Percentiles rank a stretch among this genome's conserved stretches.
Evolutionary conservation across 2,329 filamentous ascomycete genomes (phyloP).

Genomic region (Mariannaea sp.): DNA sequence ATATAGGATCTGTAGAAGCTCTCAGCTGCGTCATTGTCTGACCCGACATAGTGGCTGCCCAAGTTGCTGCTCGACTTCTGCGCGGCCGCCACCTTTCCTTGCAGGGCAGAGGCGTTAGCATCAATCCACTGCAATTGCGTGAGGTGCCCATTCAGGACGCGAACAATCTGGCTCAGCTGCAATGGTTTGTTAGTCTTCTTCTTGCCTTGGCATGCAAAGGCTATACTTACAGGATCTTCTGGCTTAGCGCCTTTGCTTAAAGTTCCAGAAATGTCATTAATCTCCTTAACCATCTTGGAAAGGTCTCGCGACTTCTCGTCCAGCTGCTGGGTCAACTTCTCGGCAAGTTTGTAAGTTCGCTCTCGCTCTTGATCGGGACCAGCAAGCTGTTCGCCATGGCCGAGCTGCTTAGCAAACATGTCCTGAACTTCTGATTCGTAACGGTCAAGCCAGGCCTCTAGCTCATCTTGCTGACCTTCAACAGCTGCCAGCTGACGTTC

Average conservation of each 20-base stretch:
- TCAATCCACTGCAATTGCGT: constrained; percentile 94
- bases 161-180: constrained; percentile 91
- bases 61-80: constrained; percentile 76
- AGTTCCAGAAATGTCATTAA: constrained; percentile 89
- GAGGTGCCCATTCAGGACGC: constrained; percentile 91
- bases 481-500: constrained; percentile 89
- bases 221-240: constrained; percentile 76
- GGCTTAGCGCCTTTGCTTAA: constrained; percentile 88
- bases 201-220: constrained; percentile 11
- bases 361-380: constrained; percentile 96
- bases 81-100: constrained; percentile 79
- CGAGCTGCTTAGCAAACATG: constrained; percentile 79
- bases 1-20: constrained; percentile 91
- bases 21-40: constrained; percentile 75
- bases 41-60: constrained; percentile 60
- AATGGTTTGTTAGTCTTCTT: constrained; percentile 32
- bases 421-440: constrained; percentile 93
- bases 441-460: constrained; percentile 83
- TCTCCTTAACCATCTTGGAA: constrained; percentile 96
- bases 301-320: constrained; percentile 94
- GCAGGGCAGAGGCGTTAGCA: constrained; percentile 77
- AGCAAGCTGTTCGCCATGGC: constrained; percentile 74
- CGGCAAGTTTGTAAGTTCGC: constrained; percentile 92
- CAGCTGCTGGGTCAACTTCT: constrained; percentile 87
- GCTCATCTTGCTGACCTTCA: constrained; percentile 90